These are phyloP conservation scores for Chlorella sp. DNA, from an alignment of 139 green algal genomes.

Conservation along the genomic window DNA sequence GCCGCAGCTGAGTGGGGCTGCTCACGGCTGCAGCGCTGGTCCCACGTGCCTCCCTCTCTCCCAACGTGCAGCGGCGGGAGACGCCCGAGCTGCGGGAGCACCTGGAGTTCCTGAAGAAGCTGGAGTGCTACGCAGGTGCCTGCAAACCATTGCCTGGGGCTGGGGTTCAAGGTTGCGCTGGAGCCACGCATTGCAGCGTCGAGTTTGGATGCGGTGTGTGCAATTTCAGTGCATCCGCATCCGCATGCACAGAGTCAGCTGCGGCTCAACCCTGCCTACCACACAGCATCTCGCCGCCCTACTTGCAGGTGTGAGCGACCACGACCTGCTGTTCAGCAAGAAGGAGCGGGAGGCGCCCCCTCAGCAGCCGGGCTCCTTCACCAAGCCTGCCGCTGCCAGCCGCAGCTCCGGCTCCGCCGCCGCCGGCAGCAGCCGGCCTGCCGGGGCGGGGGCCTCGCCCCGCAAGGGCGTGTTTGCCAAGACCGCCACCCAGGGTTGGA, in stretches of 20 bases:
- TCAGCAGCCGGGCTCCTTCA: not conserved
- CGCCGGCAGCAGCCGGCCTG: not conserved
- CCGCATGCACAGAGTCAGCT: not conserved
- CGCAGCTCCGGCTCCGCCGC: not conserved
- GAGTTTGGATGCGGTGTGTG: not conserved
- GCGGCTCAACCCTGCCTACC: not conserved
- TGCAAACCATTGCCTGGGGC: no score
- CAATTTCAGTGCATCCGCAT: no score
- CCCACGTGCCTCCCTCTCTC: no score
- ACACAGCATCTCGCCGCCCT: not conserved
- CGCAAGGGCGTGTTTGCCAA: conserved; percentile 18
- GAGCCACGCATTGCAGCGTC: no score
- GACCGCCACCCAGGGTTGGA: conserved; percentile 27
- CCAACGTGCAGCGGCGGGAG: conserved; percentile 47
- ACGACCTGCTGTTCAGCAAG: conserved; percentile 82
- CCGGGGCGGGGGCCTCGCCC: not conserved
- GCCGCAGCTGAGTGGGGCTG: no score
- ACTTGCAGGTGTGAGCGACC: conserved; percentile 75
- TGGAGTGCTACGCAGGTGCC: conserved; percentile 55
- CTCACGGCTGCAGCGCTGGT: no score
- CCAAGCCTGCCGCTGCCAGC: not conserved
- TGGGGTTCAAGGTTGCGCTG: not conserved
- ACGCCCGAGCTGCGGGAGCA: conserved; percentile 52
- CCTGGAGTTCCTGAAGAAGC: conserved; percentile 48
- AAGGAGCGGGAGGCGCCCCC: conserved; percentile 39